Evolutionary conservation across 2,329 filamentous ascomycete species (phyloP), one percentile per base, ranked within the genome.

Genomic region (Furcasterigmium sp.): DNA sequence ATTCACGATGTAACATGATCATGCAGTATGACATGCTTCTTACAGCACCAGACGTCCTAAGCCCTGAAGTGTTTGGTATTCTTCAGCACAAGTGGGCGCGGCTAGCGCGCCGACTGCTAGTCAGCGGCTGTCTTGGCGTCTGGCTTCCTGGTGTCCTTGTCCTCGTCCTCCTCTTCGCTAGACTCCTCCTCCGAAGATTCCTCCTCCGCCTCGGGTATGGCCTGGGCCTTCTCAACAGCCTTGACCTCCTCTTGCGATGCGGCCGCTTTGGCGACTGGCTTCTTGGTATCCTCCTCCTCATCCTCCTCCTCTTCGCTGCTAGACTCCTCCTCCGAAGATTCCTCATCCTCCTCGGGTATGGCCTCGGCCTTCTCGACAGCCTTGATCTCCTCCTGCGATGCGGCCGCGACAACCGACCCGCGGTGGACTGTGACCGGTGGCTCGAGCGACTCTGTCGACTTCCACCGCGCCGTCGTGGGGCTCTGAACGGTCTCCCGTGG

Each of bases 401-500:
- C 64, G 6, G 50, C 53, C 17, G 51, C 54, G 13, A 68, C 53
- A 5, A 51, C 44, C 3, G 64, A 56, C 2, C 65, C 67, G 48
- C 56, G 52, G 38, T 61, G 51, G 37, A 59, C 56, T 9, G 57
- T 60, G 25, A 53, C 44, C 36, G 43, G 44, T 2, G 39, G 28
- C 42, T 50, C 46, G 26, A 39, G 40, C 19, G 43, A 49, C 13
- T 52, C 50, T 9, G 43, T 59, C 5, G 65, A 57, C 49, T 64
- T 68, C 70, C 69, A 74, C 2, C 58, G 60, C 13, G 63, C 58
- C 43, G 56, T 65, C 21, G 62, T 67, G 14, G 65, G 71, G 48
- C 64, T 69, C 55, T 75, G 72, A 35, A 73, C 50, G 15, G 60
- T 55, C 40, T 58, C 56, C 32, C 11, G 4, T 13, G 35, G 5